These are phyloP conservation scores for Curvularia lunata DNA, from an alignment of 2,329 filamentous ascomycete species.

Conservation along the genomic window DNA sequence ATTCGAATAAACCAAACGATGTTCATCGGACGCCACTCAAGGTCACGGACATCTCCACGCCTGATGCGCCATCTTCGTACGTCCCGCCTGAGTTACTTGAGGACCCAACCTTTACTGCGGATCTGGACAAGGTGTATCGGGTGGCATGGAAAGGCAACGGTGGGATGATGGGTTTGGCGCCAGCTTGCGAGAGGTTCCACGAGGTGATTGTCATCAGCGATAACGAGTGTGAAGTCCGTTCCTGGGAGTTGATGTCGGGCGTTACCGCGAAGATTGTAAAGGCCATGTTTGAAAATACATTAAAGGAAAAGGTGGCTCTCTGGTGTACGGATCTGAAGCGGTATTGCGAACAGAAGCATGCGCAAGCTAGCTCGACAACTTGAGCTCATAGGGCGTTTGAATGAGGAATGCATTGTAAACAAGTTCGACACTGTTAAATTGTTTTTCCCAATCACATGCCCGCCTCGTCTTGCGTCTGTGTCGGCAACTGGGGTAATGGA, in stretches of 20 bases:
- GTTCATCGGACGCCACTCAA: conserved; percentile 21
- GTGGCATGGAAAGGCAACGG: conserved; percentile 29
- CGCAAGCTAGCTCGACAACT: not conserved
- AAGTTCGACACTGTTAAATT: not conserved
- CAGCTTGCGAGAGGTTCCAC: conserved; percentile 27
- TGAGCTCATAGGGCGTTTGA: not conserved
- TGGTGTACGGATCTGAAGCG: conserved; percentile 30
- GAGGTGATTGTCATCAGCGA: conserved; percentile 25
- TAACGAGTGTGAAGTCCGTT: conserved; percentile 27
- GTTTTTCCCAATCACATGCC: not conserved
- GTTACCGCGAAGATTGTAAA: conserved; percentile 28
- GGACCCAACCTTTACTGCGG: conserved; percentile 22
- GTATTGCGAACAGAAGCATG: conserved; percentile 18
- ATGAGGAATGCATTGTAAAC: not conserved
- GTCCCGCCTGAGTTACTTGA: conserved; percentile 13
- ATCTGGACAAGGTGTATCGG: conserved; percentile 27
- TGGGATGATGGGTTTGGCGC: conserved; percentile 17
- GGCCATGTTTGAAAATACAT: conserved; percentile 20
- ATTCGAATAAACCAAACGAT: conserved; percentile 12
- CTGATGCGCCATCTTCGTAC: conserved; percentile 21
- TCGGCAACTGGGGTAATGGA: conserved; percentile 2
- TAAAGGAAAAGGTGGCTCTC: conserved; percentile 23
- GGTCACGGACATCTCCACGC: conserved; percentile 29
- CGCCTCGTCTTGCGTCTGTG: not conserved
- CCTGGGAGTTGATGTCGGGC: conserved; percentile 32